Base-by-base conservation (phyloP, 2,329 filamentous ascomycete species). In the Stemphylium lycopersici region DNA sequence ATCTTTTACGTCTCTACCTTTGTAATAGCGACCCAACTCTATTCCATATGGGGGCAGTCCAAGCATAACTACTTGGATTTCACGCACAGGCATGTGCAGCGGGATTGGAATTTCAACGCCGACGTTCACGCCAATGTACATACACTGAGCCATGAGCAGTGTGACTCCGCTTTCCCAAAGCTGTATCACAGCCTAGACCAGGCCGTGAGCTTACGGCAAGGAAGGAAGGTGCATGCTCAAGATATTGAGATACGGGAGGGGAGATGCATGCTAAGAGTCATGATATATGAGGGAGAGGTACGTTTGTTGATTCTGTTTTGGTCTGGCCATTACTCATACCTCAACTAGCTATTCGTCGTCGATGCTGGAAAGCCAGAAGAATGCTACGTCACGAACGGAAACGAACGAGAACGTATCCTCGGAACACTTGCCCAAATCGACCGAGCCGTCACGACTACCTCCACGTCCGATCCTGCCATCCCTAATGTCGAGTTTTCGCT, bases 371-470 rank as follows among this genome's bases (percentile, higher is more conserved):
- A 63, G 38, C 70, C 70, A 5, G 70, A 72, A 56, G 24, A 60
- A 42, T 72, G 70, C 61, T 72, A 72, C 36, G 69, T 72, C 6
- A 61, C 60, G 8, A 71, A 71, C 44, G 69, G 69, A 41, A 72
- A 72, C 58, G 70, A 72, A 52, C 66, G 70, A 42, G 70, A 71
- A 55, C 67, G 69, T 20, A 72, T 72, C 33, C 61, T 72, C 6
- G 70, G 69, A 8, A 72, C 70, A 3, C 68, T 72, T 15, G 68
- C 70, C 11, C 69, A 71, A 36, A 71, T 72, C 36, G 68, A 71
- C 37, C 69, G 69, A 40, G 65, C 70, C 15, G 52, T 72, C 12
- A 48, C 62, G n/a, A 67, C 67, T 12, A 57, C 66, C 6, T 65
- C 70, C 4, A 54, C 45, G 6, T 67, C 63, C 11, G 68, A 72